Base-by-base conservation (phyloP, 805 yeast genomes). In the Nakazawaea molendinolei region DNA sequence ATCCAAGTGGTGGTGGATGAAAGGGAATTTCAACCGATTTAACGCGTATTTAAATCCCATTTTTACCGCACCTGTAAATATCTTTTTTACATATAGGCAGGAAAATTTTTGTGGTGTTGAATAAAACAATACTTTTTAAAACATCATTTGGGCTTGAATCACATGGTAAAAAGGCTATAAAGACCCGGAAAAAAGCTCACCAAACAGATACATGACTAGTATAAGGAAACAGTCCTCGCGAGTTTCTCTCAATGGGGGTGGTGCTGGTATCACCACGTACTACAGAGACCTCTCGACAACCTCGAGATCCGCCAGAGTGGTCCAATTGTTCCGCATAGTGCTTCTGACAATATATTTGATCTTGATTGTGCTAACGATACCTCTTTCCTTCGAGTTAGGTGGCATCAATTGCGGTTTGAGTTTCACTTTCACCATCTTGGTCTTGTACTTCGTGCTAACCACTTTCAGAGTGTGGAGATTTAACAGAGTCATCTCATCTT, bases 371-470 rank as follows among this genome's bases (percentile, higher is more conserved):
- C 65, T 89, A 21, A 82, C 96, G 3, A 82, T 92, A 5, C 97
- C 97, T 4, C 69, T 92, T 43, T 83, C 97, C 17, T 92, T 92
- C 58, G 95, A 90, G 51, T 81, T 86, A 25, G 97, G 97, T 8
- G 97, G 97, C 1, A 70, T 79, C 14, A 69, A 76, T 38, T 90
- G 97, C 58, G 98, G 98, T 1, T 63, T 92, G 41, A 76, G 94
- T 14, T 92, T 78, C 55, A 77, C 90, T 0, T 69, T 78, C 22
- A 79, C 95, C 5, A 67, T 90, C 32, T 73, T 85, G 37, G 63
- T 73, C 28, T 58, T 82, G 36, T 89, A 87, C 57, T 79, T 85
- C 42, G 53, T 73, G 5, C 61, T 86, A 38, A 85, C 96, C 7
- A 77, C 94, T 1, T 50, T 86, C 21, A 68, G 94, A 40, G 65